phyloP scores from a whole-genome alignment of 805 yeast species.

The Cyberlindnera galapagoensis region DNA sequence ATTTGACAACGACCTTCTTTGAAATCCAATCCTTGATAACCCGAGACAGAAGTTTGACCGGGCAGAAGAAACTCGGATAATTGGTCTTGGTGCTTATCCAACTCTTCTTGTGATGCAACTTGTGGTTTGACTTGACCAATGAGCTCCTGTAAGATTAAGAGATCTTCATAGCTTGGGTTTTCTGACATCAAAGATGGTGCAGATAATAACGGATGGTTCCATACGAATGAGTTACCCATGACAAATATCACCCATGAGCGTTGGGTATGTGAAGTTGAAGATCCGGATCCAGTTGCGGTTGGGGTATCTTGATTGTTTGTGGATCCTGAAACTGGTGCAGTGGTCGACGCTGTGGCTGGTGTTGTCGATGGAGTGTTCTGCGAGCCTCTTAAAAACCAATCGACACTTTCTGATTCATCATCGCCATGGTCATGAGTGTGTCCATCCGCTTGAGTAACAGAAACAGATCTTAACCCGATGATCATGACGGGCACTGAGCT shows the following conservation, averaged over 20 bases:
- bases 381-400: constrained; percentile 11
- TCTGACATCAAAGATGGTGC: constrained; percentile 43
- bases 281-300: constrained; percentile 1
- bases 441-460: no score
- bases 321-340: not conserved
- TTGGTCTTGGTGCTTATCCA: constrained; percentile 33
- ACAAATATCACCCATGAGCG: constrained; percentile 60
- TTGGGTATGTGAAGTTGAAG: constrained; percentile 15
- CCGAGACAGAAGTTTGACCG: not conserved
- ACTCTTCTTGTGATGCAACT: constrained; percentile 35
- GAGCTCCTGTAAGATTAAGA: constrained; percentile 39
- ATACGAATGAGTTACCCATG: constrained; percentile 48
- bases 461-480: constrained; percentile 42
- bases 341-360: not conserved
- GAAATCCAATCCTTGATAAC: constrained; percentile 1
- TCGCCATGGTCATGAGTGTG: constrained; percentile 16
- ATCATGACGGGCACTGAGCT: constrained; percentile 37
- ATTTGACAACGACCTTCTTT: constrained; percentile 35
- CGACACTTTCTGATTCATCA: constrained; percentile 10
- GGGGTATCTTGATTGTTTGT: not conserved
- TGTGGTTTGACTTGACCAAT: constrained; percentile 41
- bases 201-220: constrained; percentile 40
- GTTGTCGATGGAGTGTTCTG: not conserved
- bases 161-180: constrained; percentile 45
- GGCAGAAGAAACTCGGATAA: constrained; percentile 15